These are phyloP conservation scores for Panaeolus papilionaceus DNA, from an alignment of 768 basidiomycete genomes.

Conservation along the genomic window DNA sequence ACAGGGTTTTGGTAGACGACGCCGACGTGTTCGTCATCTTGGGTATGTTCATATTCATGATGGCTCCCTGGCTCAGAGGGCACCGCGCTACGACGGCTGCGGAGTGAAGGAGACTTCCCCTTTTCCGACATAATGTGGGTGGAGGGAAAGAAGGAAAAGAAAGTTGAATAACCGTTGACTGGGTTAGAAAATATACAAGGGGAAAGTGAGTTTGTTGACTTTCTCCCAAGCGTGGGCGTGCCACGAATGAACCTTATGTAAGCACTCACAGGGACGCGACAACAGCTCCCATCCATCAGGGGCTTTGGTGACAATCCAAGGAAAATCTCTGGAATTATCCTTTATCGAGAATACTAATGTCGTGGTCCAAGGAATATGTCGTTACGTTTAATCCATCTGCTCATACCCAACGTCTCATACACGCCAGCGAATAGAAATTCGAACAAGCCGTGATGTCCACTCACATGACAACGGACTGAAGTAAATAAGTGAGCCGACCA, in stretches of 20 bases:
- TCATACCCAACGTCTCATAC: slow-evolving; percentile 9
- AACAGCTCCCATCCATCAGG: slow-evolving; percentile 4
- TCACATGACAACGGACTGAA: too few species aligned
- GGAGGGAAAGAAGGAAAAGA: slow-evolving; percentile 24
- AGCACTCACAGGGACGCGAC: slow-evolving; percentile 15
- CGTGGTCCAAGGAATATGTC: slow-evolving; percentile 7
- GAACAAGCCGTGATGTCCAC: too few species aligned
- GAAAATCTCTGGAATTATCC: neutral
- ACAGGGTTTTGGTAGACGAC: slow-evolving; percentile 58
- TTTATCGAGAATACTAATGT: neutral
- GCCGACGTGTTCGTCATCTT: slow-evolving; percentile 60
- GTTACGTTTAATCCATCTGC: neutral
- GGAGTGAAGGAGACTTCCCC: slow-evolving; percentile 32
- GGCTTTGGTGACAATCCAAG: neutral
- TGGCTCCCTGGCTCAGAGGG: slow-evolving; percentile 22
- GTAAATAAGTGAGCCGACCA: too few species aligned
- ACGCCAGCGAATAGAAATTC: slow-evolving; percentile 6
- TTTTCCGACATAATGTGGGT: slow-evolving; percentile 39
- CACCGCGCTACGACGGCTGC: slow-evolving; percentile 25
- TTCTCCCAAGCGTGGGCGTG: slow-evolving; percentile 14
- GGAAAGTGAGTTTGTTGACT: slow-evolving; percentile 9
- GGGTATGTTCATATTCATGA: slow-evolving; percentile 38
- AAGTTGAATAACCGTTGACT: slow-evolving; percentile 18
- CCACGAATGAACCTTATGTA: slow-evolving; percentile 29
- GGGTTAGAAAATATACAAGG: slow-evolving; percentile 15